Evolutionary conservation across 140 eudicot genomes (phyloP), one percentile per base, ranked within the genome.

Genomic region (Senecio squalidus): DNA sequence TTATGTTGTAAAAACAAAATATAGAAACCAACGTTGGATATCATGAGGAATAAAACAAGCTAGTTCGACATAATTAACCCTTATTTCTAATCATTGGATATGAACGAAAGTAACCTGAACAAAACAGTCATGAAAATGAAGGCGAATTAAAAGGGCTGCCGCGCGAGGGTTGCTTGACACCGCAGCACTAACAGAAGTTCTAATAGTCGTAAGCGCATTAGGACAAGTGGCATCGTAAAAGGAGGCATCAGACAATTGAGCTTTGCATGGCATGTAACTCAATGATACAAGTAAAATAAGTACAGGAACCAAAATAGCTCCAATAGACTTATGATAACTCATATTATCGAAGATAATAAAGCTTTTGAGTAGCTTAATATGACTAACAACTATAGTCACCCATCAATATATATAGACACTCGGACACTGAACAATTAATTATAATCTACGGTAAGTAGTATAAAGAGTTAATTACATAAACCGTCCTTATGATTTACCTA

Each of bases 61-160:
- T n/a, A n/a, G n/a, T n/a, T n/a, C n/a, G n/a, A n/a, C n/a, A n/a
- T n/a, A n/a, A n/a, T n/a, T n/a, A n/a, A n/a, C n/a, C n/a, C n/a
- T n/a, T n/a, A n/a, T n/a, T n/a, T n/a, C n/a, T n/a, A n/a, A n/a
- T n/a, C n/a, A n/a, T n/a, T n/a, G n/a, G n/a, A n/a, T n/a, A n/a
- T n/a, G n/a, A n/a, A 57, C 3, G 5, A 11, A 4, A 57, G 6
- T 44, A 36, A 73, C 82, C 72, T 66, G 69, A 60, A 76, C 82
- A 48, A 76, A 76, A 63, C 82, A 76, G 4, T 76, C 82, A 26
- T 76, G 82, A 20, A 76, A 76, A 39, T 65, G 82, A 48, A 76
- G 82, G 48, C 82, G 82, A 60, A 76, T 58, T 53, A 76, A 38
- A 3, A 62, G 61, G 29, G 82, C 82, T 8, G 78, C 82, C 68